Conservation (phyloP, 768 basidiomycete genomes). For the Mycena epipterygia region DNA sequence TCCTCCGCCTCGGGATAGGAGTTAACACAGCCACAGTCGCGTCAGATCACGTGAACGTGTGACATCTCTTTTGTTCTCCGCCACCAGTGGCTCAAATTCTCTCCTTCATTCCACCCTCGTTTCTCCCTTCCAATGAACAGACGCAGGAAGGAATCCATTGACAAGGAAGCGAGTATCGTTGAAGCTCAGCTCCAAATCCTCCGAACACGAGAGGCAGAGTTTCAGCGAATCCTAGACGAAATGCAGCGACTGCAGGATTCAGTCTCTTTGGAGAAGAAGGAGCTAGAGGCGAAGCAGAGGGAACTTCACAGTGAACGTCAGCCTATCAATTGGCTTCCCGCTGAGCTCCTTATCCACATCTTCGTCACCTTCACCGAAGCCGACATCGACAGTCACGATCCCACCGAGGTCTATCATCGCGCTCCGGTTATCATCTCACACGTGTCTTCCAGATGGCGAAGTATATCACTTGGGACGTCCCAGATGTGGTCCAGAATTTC, state of each 20-base stretch:
- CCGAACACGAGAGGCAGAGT: conserved; percentile 54
- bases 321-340: conserved; percentile 66
- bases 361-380: conserved; percentile 49
- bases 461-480: conserved; percentile 56
- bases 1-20: no score
- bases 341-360: conserved; percentile 61
- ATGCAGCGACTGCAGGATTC: conserved; percentile 54
- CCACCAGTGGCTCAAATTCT: neutral
- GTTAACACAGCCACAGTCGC: conserved; percentile 4
- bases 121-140: conserved; percentile 37
- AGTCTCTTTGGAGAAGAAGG: conserved; percentile 48
- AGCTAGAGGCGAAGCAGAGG: conserved; percentile 43
- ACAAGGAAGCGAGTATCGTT: conserved; percentile 53
- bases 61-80: neutral
- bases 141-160: conserved; percentile 46
- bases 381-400: conserved; percentile 41
- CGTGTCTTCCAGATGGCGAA: conserved; percentile 65
- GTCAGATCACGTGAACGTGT: conserved; percentile 12
- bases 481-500: conserved; percentile 60
- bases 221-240: conserved; percentile 55
- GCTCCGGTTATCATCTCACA: conserved; percentile 60
- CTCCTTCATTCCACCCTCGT: neutral
- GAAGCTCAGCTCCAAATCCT: conserved; percentile 54
- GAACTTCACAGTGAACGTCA: conserved; percentile 56
- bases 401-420: conserved; percentile 44